phyloP scores from a whole-genome alignment of 2,329 filamentous ascomycete genomes.

The Lecanicillium sp. region DNA sequence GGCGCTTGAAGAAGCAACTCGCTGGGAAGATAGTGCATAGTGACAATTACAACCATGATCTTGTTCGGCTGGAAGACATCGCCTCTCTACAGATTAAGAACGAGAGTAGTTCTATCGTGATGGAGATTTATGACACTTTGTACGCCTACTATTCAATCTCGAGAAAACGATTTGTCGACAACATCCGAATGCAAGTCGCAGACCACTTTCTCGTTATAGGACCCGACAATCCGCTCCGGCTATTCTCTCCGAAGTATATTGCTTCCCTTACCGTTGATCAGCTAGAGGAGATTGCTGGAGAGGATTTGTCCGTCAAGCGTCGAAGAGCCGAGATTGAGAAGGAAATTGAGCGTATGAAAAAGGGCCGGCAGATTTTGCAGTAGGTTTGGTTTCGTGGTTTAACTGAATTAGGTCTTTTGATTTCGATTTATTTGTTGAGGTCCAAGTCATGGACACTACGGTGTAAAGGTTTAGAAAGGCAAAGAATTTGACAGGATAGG shows the following conservation, averaged over 20 bases:
- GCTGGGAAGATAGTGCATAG: background rate
- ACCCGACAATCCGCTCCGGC: slow-evolving; percentile 38
- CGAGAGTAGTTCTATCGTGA: slow-evolving; percentile 25
- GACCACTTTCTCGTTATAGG: slow-evolving; percentile 44
- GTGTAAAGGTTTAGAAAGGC: no score
- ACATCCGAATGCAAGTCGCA: slow-evolving; percentile 49
- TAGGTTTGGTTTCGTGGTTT: no score
- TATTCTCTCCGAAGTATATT: slow-evolving; percentile 45
- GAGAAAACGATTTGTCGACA: slow-evolving; percentile 54
- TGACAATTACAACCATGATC: no score
- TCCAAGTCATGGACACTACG: no score
- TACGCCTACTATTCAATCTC: slow-evolving; percentile 54
- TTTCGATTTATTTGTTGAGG: no score
- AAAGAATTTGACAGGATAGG: no score
- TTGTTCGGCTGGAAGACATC: no score
- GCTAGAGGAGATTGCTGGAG: slow-evolving; percentile 49
- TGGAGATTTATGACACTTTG: slow-evolving; percentile 53
- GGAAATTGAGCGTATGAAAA: slow-evolving; percentile 36
- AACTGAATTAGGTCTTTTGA: no score
- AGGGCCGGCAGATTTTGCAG: slow-evolving; percentile 14
- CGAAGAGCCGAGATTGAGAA: slow-evolving; percentile 33
- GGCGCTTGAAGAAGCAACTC: no score
- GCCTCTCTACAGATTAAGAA: slow-evolving; percentile 17
- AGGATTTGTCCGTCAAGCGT: slow-evolving; percentile 34
- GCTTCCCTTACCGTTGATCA: slow-evolving; percentile 35